Conservation (phyloP, 1,284 basidiomycete genomes). For the Cryptococcus hybrid region DNA sequence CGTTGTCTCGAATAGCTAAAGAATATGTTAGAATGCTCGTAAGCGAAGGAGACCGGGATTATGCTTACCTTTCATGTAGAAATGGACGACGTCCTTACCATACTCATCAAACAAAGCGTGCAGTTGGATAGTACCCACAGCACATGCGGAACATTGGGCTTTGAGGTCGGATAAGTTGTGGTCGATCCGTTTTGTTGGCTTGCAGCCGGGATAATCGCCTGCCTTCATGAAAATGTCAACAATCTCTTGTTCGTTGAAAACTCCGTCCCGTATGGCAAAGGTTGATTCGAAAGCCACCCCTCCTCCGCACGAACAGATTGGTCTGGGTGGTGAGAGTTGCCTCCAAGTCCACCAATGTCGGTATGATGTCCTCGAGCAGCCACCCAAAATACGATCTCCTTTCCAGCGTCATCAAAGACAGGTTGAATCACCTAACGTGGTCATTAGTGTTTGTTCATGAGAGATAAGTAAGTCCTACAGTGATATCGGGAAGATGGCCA, state of each 20-base stretch:
- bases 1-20: constrained; percentile 13
- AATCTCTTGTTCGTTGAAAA: constrained; percentile 59
- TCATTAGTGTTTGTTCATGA: background rate
- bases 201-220: constrained; percentile 9
- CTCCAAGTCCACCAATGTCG: constrained; percentile 46
- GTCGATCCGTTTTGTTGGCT: constrained; percentile 6
- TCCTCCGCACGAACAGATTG: constrained; percentile 52
- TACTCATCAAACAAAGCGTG: constrained; percentile 36
- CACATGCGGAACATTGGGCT: constrained; percentile 40
- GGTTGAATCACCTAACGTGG: constrained; percentile 36
- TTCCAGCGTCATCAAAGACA: constrained; percentile 25
- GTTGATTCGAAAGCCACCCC: constrained; percentile 53
- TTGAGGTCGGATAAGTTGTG: constrained; percentile 14
- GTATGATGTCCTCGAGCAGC: constrained; percentile 50
- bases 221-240: constrained; percentile 72
- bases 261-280: constrained; percentile 53
- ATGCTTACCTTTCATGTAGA: constrained; percentile 78
- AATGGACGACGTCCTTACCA: constrained; percentile 54
- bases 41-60: too few relatives aligned
- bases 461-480: constrained; percentile 16
- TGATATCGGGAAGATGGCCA: constrained; percentile 55
- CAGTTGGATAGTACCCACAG: constrained; percentile 38
- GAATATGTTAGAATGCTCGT: background rate
- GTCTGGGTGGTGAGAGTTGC: constrained; percentile 44
- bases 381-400: constrained; percentile 43